A percentile compares a stretch with the other conserved stretches of the same genome.
Evolutionary conservation across 169 alveolate genomes (phyloP).

Genomic region (Fabrea salina): DNA sequence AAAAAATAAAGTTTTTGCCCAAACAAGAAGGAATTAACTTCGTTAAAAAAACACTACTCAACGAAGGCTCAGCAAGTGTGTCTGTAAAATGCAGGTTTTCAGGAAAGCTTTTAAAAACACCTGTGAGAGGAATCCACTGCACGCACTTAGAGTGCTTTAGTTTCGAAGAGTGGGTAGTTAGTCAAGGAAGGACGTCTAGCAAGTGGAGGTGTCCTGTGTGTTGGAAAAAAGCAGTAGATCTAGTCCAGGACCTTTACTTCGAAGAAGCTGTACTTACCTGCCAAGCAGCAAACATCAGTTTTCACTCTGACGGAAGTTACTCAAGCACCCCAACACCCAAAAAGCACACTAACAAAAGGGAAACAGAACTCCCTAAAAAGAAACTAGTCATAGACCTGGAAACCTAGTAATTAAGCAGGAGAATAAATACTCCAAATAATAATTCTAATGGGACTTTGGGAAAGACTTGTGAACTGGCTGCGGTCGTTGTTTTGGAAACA

Average conservation of each 20-base stretch:
- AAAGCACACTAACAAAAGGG: too few species aligned
- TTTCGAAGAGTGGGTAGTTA: background rate
- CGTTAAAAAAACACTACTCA: background rate
- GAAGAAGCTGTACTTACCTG: background rate
- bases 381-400: too few species aligned
- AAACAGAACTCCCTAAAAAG: too few species aligned
- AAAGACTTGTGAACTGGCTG: constrained; percentile 51
- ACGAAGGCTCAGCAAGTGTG: background rate
- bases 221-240: background rate
- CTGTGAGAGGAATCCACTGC: background rate
- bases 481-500: constrained; percentile 48
- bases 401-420: too few species aligned
- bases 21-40: background rate
- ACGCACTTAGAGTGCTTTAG: background rate
- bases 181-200: background rate
- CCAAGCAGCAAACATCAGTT: too few species aligned
- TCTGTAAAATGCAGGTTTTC: background rate
- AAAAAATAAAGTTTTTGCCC: background rate
- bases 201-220: constrained; percentile 14
- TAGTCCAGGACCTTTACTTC: background rate
- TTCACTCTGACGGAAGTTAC: too few species aligned
- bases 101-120: background rate
- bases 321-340: too few species aligned
- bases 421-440: too few species aligned
- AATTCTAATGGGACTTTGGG: constrained; percentile 27